Conservation (phyloP, 1,284 basidiomycete genomes). For the Boletus sp. region DNA sequence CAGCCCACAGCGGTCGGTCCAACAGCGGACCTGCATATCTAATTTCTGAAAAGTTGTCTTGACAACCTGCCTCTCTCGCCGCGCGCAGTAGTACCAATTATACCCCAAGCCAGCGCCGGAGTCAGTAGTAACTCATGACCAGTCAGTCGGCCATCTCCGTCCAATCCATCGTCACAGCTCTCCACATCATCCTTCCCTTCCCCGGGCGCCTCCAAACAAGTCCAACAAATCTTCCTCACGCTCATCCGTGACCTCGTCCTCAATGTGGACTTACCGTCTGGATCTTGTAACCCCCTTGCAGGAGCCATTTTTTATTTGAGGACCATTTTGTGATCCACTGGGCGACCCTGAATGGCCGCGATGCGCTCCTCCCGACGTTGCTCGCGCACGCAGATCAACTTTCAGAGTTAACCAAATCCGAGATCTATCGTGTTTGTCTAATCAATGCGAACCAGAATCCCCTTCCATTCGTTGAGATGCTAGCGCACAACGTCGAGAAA, state of each 20-base stretch:
- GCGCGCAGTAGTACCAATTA: neutral
- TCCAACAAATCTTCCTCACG: conserved; percentile 42
- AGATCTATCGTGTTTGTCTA: conserved; percentile 62
- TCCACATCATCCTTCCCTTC: conserved; percentile 23
- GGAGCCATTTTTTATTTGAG: conserved; percentile 59
- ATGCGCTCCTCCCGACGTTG: conserved; percentile 42
- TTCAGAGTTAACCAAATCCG: conserved; percentile 43
- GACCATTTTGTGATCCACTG: conserved; percentile 63
- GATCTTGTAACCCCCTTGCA: conserved; percentile 50
- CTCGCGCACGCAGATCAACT: conserved; percentile 53
- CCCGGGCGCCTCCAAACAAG: conserved; percentile 41
- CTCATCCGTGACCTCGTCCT: conserved; percentile 48
- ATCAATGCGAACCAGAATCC: conserved; percentile 54
- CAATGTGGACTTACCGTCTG: conserved; percentile 34
- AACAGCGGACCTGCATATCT: neutral
- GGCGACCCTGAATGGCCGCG: conserved; percentile 54
- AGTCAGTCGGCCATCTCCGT: neutral
- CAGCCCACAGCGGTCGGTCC: neutral
- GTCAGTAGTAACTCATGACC: neutral
- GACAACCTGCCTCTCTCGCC: neutral
- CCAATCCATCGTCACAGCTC: conserved; percentile 23
- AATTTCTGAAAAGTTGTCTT: conserved; percentile 1
- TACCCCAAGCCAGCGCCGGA: neutral
- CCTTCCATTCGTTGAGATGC: conserved; percentile 53
- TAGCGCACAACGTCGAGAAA: conserved; percentile 5